phyloP scores from a whole-genome alignment of 1,139 yeast genomes.

The Suhomyces ambrosiae region DNA sequence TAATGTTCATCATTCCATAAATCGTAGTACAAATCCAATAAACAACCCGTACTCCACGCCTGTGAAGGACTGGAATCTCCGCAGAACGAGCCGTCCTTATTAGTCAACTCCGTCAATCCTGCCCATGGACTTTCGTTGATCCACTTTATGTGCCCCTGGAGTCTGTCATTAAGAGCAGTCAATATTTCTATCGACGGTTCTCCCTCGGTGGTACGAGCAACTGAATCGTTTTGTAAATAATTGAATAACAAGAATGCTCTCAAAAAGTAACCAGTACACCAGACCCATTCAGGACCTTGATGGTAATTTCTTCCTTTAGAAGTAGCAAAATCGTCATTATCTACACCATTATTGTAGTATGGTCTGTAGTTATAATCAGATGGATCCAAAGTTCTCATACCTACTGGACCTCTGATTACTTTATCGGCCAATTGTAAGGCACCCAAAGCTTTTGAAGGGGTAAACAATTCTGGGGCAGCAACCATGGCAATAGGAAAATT shows the following conservation, averaged over 20 bases:
- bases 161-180: conserved; percentile 51
- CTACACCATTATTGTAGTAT: conserved; percentile 77
- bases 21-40: conserved; percentile 78
- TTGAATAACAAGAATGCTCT: conserved; percentile 71
- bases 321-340: conserved; percentile 84
- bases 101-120: conserved; percentile 89
- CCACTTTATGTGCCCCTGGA: conserved; percentile 70
- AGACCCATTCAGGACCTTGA: conserved; percentile 99
- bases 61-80: conserved; percentile 91
- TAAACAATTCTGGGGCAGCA: conserved; percentile 91
- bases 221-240: conserved; percentile 29
- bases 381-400: conserved; percentile 92
- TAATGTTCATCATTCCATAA: conserved; percentile 34
- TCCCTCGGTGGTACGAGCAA: conserved; percentile 26
- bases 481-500: conserved; percentile 91
- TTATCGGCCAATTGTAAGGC: conserved; percentile 75
- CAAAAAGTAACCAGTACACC: conserved; percentile 86
- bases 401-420: conserved; percentile 81
- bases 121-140: conserved; percentile 81
- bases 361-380: conserved; percentile 91
- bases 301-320: conserved; percentile 96
- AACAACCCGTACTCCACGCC: conserved; percentile 92
- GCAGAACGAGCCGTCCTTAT: conserved; percentile 81
- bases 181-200: conserved; percentile 37
- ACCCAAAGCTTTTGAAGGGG: conserved; percentile 55